Percentiles rank a stretch among this genome's conserved stretches.
These are phyloP conservation scores for Jatropha curcas DNA, from an alignment of 345 rosid genomes.

Conservation along the genomic window DNA sequence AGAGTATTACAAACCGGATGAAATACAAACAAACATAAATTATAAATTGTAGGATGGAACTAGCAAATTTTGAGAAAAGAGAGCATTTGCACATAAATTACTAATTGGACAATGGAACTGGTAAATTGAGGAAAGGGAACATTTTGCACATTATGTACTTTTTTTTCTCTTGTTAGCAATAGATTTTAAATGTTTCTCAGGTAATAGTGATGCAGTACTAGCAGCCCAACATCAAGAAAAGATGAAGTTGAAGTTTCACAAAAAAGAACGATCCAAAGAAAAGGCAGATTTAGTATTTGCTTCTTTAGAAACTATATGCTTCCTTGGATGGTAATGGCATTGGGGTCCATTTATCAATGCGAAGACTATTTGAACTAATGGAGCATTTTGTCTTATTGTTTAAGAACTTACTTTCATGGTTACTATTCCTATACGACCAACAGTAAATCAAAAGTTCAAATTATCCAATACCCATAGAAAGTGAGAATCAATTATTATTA, in stretches of 20 bases:
- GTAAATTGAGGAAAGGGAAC: neutral
- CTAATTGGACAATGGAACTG: neutral
- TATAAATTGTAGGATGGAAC: too few species aligned
- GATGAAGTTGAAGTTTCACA: neutral
- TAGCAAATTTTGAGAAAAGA: too few species aligned
- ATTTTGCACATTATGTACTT: neutral
- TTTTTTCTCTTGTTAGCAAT: neutral
- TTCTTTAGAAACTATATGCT: neutral
- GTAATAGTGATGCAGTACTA: neutral
- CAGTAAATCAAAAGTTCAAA: neutral
- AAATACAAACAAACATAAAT: too few species aligned
- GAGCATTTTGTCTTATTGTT: constrained; percentile 3
- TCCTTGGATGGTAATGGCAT: neutral
- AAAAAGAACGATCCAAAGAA: neutral
- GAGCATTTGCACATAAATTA: too few species aligned
- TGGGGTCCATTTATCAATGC: neutral
- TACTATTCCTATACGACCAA: neutral
- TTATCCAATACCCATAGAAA: neutral
- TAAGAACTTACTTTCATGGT: neutral
- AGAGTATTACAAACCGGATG: too few species aligned
- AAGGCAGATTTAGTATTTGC: neutral
- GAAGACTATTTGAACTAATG: neutral
- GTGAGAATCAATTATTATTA: neutral
- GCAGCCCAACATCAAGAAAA: neutral
- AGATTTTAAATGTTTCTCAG: neutral